A percentile compares a stretch with the other conserved stretches of the same genome.
These are phyloP conservation scores for Pseudonectria buxi DNA, from an alignment of 2,329 filamentous ascomycete species.

Conservation along the genomic window DNA sequence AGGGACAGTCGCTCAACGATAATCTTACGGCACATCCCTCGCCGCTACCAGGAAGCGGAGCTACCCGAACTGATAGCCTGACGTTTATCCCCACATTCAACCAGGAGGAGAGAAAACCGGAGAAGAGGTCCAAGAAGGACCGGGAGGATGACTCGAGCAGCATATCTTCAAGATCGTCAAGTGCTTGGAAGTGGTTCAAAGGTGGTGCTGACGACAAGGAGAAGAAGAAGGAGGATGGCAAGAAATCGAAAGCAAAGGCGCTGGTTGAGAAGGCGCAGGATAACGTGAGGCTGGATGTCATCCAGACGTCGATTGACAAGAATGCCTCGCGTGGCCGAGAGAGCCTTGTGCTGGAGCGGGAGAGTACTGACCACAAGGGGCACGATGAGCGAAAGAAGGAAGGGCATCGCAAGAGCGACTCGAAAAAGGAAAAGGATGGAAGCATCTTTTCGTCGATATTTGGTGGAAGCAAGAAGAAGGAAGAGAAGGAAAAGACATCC, in stretches of 20 bases:
- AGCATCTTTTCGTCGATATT: constrained; percentile 94
- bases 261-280: constrained; percentile 59
- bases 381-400: constrained; percentile 81
- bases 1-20: constrained; percentile 23
- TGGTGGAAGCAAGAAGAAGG: constrained; percentile 81
- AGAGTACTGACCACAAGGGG: constrained; percentile 62
- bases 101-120: constrained; percentile 63
- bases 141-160: constrained; percentile 56
- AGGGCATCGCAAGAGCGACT: constrained; percentile 63
- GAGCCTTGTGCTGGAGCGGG: constrained; percentile 76
- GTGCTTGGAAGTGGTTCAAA: constrained; percentile 66
- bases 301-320: constrained; percentile 80
- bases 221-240: constrained; percentile 54
- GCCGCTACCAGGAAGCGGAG: constrained; percentile 61
- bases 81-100: constrained; percentile 71
- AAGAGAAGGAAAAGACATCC: constrained; percentile 63
- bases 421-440: constrained; percentile 88
- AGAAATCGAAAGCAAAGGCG: constrained; percentile 59
- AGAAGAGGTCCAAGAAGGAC: constrained; percentile 72
- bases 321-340: constrained; percentile 62
- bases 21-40: constrained; percentile 41
- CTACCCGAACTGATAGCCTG: constrained; percentile 63
- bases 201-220: constrained; percentile 67
- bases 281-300: constrained; percentile 73
- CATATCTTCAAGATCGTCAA: constrained; percentile 60